Evolutionary conservation across 1,284 basidiomycete species (phyloP).

Genomic region (Marasmius oreades): DNA sequence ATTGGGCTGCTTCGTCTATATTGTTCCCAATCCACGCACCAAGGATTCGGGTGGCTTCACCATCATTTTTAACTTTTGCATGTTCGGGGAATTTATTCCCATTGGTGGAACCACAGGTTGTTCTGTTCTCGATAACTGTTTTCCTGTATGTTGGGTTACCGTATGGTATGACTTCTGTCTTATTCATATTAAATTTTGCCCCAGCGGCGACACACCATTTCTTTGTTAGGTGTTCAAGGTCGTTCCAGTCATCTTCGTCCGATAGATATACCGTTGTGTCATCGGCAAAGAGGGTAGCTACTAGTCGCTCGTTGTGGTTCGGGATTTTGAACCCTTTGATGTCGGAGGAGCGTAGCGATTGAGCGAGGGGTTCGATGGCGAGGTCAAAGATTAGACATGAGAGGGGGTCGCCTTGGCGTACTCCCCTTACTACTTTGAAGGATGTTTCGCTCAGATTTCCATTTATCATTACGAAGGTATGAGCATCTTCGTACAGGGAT

Average conservation of each 20-base stretch:
- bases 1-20: conserved; percentile 1
- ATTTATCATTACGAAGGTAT: conserved; percentile 20
- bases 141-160: too few species aligned
- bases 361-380: conserved; percentile 23
- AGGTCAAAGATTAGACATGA: conserved; percentile 28
- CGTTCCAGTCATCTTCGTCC: conserved; percentile 18
- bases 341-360: conserved; percentile 14
- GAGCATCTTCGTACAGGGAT: conserved; percentile 19
- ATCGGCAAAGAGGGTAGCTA: conserved; percentile 28
- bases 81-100: conserved; percentile 6
- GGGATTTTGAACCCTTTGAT: conserved; percentile 19
- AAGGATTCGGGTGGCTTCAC: neutral
- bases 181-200: conserved; percentile 33
- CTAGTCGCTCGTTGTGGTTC: conserved; percentile 13
- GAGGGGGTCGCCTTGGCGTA: conserved; percentile 23
- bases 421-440: too few species aligned
- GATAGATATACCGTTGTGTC: too few species aligned
- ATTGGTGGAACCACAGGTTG: too few species aligned
- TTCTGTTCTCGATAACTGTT: too few species aligned
- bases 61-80: neutral
- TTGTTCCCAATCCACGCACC: conserved; percentile 1
- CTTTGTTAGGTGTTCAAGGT: conserved; percentile 19
- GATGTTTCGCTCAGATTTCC: conserved; percentile 3
- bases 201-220: conserved; percentile 27
- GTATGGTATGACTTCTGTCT: conserved; percentile 30